Base-by-base conservation (phyloP, 441 rosid species). In the Omphalea diandra region DNA sequence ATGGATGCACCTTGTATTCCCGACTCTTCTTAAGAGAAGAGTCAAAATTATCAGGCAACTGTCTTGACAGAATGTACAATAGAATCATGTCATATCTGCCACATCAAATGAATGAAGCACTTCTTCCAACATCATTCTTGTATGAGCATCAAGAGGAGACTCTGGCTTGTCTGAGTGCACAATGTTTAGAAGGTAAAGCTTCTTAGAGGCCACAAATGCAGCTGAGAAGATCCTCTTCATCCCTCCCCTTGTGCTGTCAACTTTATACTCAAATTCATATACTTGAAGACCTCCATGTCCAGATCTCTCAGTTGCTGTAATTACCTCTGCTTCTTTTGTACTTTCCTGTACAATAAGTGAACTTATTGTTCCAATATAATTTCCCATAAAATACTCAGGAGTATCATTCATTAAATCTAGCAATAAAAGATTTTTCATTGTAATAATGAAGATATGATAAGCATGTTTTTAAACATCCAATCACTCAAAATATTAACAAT, bases 221-320 rank as follows among this genome's bases (percentile, higher is more conserved):
- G 94, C 94, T 2, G 88, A 88, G 74, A 91, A 88, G 41, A 93
- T 78, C 77, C 93, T 83, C 83, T 89, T 89, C 77, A 88, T 76
- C 46, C 96, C 94, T 73, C 97, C 97, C 80, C 96, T 83, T 11
- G 84, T 87, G 68, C 96, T 91, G 75, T 93, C 93, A 35, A 86
- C 75, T 74, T 71, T 85, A 80, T 93, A 93, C 79, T 91, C 96
- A 55, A 93, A 84, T 65, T 88, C 96, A 32, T 89, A 91, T 0
- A 89, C 88, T 76, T 84, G 83, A 47, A 87, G 57, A 6, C 90
- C 88, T 55, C 83, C 77, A 46, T 68, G 71, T 24, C 93, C 88
- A 20, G 79, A 63, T 75, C 97, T 85, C 78, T 93, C 93, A 12
- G 79, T 71, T 20, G 81, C 90, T 73, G 82, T 84, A 61, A 93